A percentile compares a stretch with the other conserved stretches of the same genome.
Conservation (phyloP, 1,139 yeast species). For the Kluyveromyces sp. region DNA sequence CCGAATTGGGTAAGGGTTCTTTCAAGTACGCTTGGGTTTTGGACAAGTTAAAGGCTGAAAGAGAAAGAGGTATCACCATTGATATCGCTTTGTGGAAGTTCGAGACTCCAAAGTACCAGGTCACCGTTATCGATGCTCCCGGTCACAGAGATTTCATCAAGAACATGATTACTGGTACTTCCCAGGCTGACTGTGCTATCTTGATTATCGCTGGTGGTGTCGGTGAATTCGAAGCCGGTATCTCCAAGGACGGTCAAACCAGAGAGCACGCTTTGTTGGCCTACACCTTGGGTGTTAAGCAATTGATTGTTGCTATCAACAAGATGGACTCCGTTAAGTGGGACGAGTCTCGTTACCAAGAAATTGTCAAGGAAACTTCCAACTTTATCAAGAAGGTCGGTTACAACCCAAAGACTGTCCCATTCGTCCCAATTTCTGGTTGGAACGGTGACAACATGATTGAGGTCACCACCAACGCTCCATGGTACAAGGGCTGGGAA, state of each 20-base stretch:
- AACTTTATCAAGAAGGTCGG: constrained; percentile 91
- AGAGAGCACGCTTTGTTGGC: constrained; percentile 98
- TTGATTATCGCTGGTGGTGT: constrained; percentile 96
- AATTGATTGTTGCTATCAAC: constrained; percentile 85
- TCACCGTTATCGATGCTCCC: constrained; percentile 90
- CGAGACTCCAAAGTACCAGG: constrained; percentile 92
- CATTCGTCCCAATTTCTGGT: constrained; percentile 89
- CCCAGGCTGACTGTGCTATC: constrained; percentile 96
- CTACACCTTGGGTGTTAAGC: constrained; percentile 95
- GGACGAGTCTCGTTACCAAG: constrained; percentile 75
- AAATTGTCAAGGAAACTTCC: constrained; percentile 76
- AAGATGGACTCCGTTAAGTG: constrained; percentile 90
- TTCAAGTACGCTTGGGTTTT: constrained; percentile 98
- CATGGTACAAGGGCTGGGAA: constrained; percentile 91
- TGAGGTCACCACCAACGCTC: constrained; percentile 73
- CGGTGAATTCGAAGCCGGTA: constrained; percentile 99
- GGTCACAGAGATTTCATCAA: constrained; percentile 97
- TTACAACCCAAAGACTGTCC: constrained; percentile 87
- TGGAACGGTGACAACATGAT: constrained; percentile 95
- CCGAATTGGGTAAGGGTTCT: constrained; percentile 97
- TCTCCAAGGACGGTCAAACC: constrained; percentile 98
- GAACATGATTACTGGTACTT: constrained; percentile 90
- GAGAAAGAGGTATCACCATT: constrained; percentile 92
- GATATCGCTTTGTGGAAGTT: constrained; percentile 93
- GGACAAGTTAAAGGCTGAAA: constrained; percentile 93